Percentiles rank a stretch among this genome's conserved stretches.
phyloP scores from a whole-genome alignment of 768 basidiomycete genomes.

The Kwoniella sp. region DNA sequence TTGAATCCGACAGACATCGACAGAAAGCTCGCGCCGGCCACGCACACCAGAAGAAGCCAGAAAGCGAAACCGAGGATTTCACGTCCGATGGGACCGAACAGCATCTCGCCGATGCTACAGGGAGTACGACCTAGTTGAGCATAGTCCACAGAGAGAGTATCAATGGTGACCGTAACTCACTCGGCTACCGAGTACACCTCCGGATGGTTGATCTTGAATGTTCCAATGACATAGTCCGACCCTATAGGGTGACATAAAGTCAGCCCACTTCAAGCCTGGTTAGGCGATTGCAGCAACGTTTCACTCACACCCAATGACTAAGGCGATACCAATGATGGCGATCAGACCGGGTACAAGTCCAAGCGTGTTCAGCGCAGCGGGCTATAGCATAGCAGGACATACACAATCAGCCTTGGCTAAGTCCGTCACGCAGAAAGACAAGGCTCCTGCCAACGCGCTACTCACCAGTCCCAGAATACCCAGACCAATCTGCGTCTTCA shows the following conservation, averaged over 20 bases:
- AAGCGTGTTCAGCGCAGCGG: conserved; percentile 25
- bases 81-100: conserved; percentile 35
- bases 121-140: too few relatives aligned
- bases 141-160: background rate
- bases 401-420: too few relatives aligned
- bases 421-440: background rate
- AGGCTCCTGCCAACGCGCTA: background rate
- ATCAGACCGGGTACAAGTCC: conserved; percentile 28
- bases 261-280: background rate
- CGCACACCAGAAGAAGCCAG: conserved; percentile 26
- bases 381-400: conserved; percentile 5
- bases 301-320: conserved; percentile 36
- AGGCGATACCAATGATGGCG: conserved; percentile 32
- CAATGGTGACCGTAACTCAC: conserved; percentile 6
- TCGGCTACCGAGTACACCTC: conserved; percentile 42
- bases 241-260: conserved; percentile 15
- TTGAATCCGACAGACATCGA: conserved; percentile 56
- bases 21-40: conserved; percentile 45
- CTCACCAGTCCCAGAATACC: conserved; percentile 39
- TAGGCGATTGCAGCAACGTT: background rate
- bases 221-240: conserved; percentile 41
- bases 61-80: conserved; percentile 40
- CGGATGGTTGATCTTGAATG: conserved; percentile 50
- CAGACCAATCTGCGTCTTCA: conserved; percentile 42
- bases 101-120: conserved; percentile 40